These are phyloP conservation scores for Arthrobotrys entomopaga DNA, from an alignment of 2,329 filamentous ascomycete species.

Conservation along the genomic window DNA sequence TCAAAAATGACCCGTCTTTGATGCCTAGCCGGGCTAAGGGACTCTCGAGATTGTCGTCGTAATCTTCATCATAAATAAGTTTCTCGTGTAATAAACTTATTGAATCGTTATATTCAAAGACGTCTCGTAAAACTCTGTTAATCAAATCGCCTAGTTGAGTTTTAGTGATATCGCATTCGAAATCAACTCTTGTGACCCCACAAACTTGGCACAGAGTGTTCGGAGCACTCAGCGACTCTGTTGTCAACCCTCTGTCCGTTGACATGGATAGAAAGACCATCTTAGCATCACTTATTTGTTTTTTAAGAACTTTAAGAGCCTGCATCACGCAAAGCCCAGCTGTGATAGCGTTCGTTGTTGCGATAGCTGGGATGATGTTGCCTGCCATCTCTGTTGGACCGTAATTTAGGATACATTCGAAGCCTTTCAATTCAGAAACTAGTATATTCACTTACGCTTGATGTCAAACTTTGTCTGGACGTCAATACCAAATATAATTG, in stretches of 20 bases:
- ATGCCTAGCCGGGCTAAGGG: constrained; percentile 82
- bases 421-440: not conserved
- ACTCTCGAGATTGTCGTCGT: constrained; percentile 84
- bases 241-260: constrained; percentile 70
- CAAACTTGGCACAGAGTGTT: constrained; percentile 88
- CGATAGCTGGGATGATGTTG: constrained; percentile 98
- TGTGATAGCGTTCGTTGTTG: constrained; percentile 96
- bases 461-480: constrained; percentile 92
- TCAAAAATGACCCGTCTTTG: constrained; percentile 78
- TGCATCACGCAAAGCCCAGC: constrained; percentile 91
- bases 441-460: constrained; percentile 70
- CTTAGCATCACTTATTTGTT: constrained; percentile 75
- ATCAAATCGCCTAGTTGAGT: constrained; percentile 84
- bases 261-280: constrained; percentile 62
- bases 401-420: not conserved
- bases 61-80: constrained; percentile 87
- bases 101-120: constrained; percentile 82
- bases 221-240: constrained; percentile 70
- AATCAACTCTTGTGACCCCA: constrained; percentile 74
- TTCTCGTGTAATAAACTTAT: constrained; percentile 79
- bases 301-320: constrained; percentile 86
- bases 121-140: constrained; percentile 74
- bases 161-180: constrained; percentile 74
- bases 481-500: constrained; percentile 87
- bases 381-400: constrained; percentile 82